These are phyloP conservation scores for Marasmius fiardii DNA, from an alignment of 1,284 basidiomycete species.

Conservation along the genomic window DNA sequence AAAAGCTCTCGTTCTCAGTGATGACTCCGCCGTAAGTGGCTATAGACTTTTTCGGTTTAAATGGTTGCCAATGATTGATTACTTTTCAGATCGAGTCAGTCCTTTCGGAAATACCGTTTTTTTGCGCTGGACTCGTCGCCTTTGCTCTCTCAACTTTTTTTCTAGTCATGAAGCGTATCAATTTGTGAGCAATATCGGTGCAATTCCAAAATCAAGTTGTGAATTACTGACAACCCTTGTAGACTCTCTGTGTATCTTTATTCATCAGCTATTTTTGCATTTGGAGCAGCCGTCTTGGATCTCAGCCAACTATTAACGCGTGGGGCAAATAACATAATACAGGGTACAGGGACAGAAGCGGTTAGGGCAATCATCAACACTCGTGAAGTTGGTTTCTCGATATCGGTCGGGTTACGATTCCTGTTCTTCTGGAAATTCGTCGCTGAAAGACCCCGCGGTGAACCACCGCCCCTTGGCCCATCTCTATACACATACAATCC, in stretches of 20 bases:
- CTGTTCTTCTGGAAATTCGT: slow-evolving; percentile 70
- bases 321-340: slow-evolving; percentile 26
- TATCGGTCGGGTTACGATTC: slow-evolving; percentile 57
- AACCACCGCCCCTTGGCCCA: slow-evolving; percentile 22
- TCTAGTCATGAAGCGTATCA: slow-evolving; percentile 52
- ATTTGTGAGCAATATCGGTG: slow-evolving; percentile 42
- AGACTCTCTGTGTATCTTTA: slow-evolving; percentile 56
- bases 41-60: too few relatives aligned
- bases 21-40: slow-evolving; percentile 23
- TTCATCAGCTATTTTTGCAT: slow-evolving; percentile 52
- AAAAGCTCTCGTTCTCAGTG: slow-evolving; percentile 16
- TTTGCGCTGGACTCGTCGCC: slow-evolving; percentile 61
- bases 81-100: slow-evolving; percentile 49
- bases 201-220: neutral
- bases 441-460: slow-evolving; percentile 49
- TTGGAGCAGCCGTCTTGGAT: slow-evolving; percentile 63
- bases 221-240: slow-evolving; percentile 5
- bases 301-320: slow-evolving; percentile 51
- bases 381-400: slow-evolving; percentile 57
- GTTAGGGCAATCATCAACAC: slow-evolving; percentile 40
- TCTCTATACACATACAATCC: slow-evolving; percentile 12
- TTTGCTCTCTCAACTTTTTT: slow-evolving; percentile 65
- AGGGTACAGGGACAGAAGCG: slow-evolving; percentile 24
- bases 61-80: neutral
- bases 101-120: slow-evolving; percentile 64